Percentiles rank a stretch among this genome's conserved stretches.
Conservation (phyloP, 2,329 filamentous ascomycete species). For the Ascochyta lentis region DNA sequence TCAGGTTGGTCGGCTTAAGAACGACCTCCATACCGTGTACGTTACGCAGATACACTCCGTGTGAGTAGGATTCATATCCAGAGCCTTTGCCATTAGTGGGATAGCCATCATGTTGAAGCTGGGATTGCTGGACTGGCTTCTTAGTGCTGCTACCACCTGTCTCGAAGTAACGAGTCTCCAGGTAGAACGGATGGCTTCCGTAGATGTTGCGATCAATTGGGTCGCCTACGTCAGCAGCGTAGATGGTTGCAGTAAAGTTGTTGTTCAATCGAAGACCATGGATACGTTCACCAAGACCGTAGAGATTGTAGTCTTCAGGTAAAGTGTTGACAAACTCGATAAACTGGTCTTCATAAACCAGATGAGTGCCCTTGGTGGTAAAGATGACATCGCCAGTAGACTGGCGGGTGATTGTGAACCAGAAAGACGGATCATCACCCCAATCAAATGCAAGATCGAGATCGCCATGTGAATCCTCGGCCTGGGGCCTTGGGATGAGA, state of each 20-base stretch:
- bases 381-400: conserved; percentile 72
- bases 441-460: conserved; percentile 58
- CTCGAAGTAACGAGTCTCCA: conserved; percentile 79
- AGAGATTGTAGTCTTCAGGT: conserved; percentile 76
- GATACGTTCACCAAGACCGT: conserved; percentile 77
- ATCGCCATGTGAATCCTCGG: conserved; percentile 49
- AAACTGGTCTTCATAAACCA: conserved; percentile 80
- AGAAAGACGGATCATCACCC: conserved; percentile 65
- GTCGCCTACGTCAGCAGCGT: conserved; percentile 71
- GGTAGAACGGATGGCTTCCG: conserved; percentile 77
- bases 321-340: conserved; percentile 72
- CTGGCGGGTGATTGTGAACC: conserved; percentile 62
- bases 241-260: conserved; percentile 73
- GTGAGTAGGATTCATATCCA: conserved; percentile 71
- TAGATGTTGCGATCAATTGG: conserved; percentile 73
- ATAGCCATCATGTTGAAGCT: conserved; percentile 45
- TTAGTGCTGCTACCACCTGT: conserved; percentile 56
- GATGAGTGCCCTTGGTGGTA: conserved; percentile 65
- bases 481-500: conserved; percentile 64
- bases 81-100: conserved; percentile 40
- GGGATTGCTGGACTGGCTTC: conserved; percentile 61
- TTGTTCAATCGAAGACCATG: conserved; percentile 74
- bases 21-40: conserved; percentile 77
- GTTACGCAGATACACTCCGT: conserved; percentile 80
- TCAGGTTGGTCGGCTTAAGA: conserved; percentile 68